Base-by-base conservation (phyloP, 768 basidiomycete species). In the Obba rivulosa region DNA sequence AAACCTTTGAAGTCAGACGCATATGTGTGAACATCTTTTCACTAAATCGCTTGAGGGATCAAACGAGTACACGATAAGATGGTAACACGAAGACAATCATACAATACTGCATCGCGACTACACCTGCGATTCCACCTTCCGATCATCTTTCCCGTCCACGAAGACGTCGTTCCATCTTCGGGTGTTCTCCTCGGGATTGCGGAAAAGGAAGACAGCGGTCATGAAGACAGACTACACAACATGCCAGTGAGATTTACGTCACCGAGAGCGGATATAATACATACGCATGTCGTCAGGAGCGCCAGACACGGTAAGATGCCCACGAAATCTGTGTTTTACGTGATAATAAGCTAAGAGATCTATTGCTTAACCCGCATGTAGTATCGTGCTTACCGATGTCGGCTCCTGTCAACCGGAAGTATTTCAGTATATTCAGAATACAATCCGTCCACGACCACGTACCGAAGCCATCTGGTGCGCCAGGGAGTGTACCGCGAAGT, bases 391-490 rank as follows among this genome's bases (percentile, higher is more conserved):
- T 35, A 49, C 48, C 48, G 22, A 51, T 46, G 22, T 46, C 44
- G 8, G 50, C 49, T 8, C 54, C 54, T 51, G 45, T 7, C 7
- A 7, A 13, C 28, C 5, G 28, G n/a, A n/a, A 31, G 28, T 5
- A 31, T 31, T 13, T 5, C 28, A 31, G 28, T 31, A 31, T 31
- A 31, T 7, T 5, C 28, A 16, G 48, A 0, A 34, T 28, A 16
- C 9, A 11, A 34, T 8, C 5, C 21, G 7, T 16, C 21, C 37
- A n/a, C 18, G 20, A 10, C 13, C 13, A 50, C 58, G 25, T 43
- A 62, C 62, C 62, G 21, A 63, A 63, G 1, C 57, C 57, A n/a
- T 35, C 34, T 3, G 60, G 60, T 8, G 60, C 62, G 13, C 61
- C 51, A 2, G 62, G 62, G 23, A 63, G 51, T 10, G 60, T 60